Conservation (phyloP, 768 basidiomycete species). For the Agrocybe chaxingu region DNA sequence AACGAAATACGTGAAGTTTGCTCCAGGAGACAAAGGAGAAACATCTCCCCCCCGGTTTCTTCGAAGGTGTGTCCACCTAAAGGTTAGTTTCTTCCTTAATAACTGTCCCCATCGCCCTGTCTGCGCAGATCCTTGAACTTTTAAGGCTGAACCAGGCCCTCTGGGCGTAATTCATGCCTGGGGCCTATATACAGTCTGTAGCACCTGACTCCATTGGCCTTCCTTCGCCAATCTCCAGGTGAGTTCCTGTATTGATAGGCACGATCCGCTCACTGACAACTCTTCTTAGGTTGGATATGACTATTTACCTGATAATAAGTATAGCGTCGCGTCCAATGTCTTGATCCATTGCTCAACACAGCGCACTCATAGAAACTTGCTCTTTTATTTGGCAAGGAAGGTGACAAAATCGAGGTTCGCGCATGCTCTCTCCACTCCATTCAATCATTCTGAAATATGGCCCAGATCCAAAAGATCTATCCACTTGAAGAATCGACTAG, state of each 20-base stretch:
- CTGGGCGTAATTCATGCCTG: conserved; percentile 27
- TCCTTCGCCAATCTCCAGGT: conserved; percentile 2
- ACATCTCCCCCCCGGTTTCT: conserved; percentile 20
- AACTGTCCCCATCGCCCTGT: background rate
- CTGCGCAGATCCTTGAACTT: conserved; percentile 19
- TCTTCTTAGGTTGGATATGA: conserved; percentile 23
- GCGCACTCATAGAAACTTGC: conserved; percentile 17
- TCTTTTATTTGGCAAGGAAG: conserved; percentile 26
- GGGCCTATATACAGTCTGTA: conserved; percentile 23
- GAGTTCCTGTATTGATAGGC: background rate
- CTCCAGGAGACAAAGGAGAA: conserved; percentile 22
- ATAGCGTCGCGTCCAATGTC: background rate
- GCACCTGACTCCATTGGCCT: background rate
- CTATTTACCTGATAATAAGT: conserved; percentile 26
- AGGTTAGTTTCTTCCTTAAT: background rate
- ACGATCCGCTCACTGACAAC: background rate
- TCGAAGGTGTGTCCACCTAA: conserved; percentile 17
- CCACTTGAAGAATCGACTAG: conserved; percentile 24
- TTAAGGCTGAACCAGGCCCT: conserved; percentile 19
- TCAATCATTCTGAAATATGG: too few relatives aligned
- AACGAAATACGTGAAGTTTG: conserved; percentile 22
- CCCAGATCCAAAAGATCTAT: conserved; percentile 19
- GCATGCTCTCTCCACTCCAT: background rate
- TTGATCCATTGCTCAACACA: background rate
- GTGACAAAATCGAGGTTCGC: conserved; percentile 23